phyloP scores from a whole-genome alignment of 2,329 filamentous ascomycete species.

The Xylaria hypoxylon region DNA sequence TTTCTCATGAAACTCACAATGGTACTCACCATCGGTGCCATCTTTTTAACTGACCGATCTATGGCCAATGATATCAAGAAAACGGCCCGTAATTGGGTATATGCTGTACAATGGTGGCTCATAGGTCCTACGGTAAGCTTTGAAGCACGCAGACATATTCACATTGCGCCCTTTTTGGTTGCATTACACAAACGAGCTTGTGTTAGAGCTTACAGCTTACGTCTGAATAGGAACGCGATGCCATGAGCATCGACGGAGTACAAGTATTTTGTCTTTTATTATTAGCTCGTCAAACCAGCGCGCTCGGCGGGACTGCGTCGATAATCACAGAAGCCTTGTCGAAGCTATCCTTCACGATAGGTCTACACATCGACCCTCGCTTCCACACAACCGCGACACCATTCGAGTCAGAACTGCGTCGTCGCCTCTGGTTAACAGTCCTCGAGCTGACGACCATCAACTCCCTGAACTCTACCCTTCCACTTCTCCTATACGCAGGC shows the following conservation, averaged over 20 bases:
- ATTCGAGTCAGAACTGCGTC: conserved; percentile 46
- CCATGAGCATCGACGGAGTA: conserved; percentile 45
- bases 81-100: conserved; percentile 47
- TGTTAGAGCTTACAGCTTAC: conserved; percentile 13
- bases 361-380: conserved; percentile 48
- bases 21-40: conserved; percentile 43
- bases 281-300: conserved; percentile 43
- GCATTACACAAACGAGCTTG: background rate
- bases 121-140: conserved; percentile 41
- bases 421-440: conserved; percentile 49
- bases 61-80: conserved; percentile 38
- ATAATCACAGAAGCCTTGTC: conserved; percentile 48
- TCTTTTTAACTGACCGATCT: conserved; percentile 40
- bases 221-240: conserved; percentile 36
- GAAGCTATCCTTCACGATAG: conserved; percentile 49
- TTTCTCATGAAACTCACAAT: conserved; percentile 46
- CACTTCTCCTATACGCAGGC: conserved; percentile 36
- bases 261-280: conserved; percentile 46
- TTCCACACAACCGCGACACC: conserved; percentile 38
- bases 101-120: conserved; percentile 49
- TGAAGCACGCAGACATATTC: background rate
- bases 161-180: background rate
- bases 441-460: conserved; percentile 45
- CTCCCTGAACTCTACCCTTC: conserved; percentile 43
- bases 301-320: conserved; percentile 44